phyloP scores from a whole-genome alignment of 2,329 filamentous ascomycete genomes.

The Calonectria pauciramosa region DNA sequence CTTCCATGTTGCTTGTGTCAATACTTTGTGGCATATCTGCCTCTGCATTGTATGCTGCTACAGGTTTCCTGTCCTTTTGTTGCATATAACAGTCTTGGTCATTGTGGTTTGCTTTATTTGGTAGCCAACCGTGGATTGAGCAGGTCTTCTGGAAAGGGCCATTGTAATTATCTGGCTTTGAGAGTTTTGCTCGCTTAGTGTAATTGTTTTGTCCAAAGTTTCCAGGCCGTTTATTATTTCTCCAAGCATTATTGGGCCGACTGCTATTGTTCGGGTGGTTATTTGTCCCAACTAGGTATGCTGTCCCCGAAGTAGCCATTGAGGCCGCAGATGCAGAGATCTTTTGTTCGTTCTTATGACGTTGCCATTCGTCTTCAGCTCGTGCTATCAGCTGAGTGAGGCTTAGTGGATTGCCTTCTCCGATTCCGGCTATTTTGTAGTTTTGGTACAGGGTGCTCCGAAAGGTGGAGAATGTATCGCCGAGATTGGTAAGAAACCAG shows the following conservation, averaged over 20 bases:
- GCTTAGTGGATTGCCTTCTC: not conserved
- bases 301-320: not conserved
- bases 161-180: not conserved
- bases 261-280: too few species aligned
- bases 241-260: not conserved
- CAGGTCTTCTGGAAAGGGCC: not conserved
- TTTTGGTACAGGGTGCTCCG: too few species aligned
- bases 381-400: not conserved
- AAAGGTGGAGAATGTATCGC: too few species aligned
- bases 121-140: not conserved
- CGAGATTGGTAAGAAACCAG: not conserved
- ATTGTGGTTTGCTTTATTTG: not conserved
- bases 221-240: too few species aligned
- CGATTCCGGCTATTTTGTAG: not conserved
- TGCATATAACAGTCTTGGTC: too few species aligned
- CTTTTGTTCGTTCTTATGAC: not conserved
- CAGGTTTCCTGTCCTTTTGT: not conserved
- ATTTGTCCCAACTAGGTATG: not conserved
- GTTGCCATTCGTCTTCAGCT: not conserved
- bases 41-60: not conserved
- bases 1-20: not conserved
- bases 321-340: not conserved
- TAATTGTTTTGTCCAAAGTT: too few species aligned
- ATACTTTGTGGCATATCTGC: not conserved
- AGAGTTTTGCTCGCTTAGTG: too few species aligned